These are phyloP conservation scores for Ruellia speciosa DNA, from an alignment of 305 asterid species.

Conservation along the genomic window DNA sequence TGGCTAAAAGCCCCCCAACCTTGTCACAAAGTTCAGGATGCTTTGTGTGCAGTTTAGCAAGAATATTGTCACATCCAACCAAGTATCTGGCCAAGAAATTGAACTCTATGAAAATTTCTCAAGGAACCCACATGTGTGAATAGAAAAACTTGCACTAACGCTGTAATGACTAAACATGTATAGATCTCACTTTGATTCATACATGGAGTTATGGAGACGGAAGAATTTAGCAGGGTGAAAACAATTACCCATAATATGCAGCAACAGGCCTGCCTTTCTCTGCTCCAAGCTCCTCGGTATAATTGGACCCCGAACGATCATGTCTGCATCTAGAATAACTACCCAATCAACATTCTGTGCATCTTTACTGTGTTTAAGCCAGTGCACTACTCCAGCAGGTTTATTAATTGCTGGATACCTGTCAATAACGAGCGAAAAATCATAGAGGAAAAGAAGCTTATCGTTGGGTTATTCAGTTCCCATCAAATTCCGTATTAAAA, in stretches of 20 bases:
- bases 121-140: no score
- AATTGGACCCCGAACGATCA: conserved; percentile 85
- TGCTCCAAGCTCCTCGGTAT: conserved; percentile 97
- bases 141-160: no score
- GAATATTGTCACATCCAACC: conserved; percentile 76
- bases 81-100: conserved; percentile 53
- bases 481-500: no score
- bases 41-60: conserved; percentile 82
- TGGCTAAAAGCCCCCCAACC: conserved; percentile 90
- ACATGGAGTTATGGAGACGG: no score
- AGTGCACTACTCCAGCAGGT: conserved; percentile 88
- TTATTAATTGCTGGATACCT: conserved; percentile 97
- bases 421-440: conserved; percentile 19
- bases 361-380: conserved; percentile 82
- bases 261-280: conserved; percentile 92
- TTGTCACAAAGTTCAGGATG: conserved; percentile 88
- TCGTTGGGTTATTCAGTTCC: no score
- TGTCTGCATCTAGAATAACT: conserved; percentile 83
- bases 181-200: no score
- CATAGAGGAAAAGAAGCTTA: no score
- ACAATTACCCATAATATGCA: conserved; percentile 93
- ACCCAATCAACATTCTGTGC: conserved; percentile 96
- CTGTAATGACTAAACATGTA: no score
- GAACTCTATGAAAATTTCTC: no score
- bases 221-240: no score